Base-by-base conservation (phyloP, 768 basidiomycete species). In the Leccinum variicolor region DNA sequence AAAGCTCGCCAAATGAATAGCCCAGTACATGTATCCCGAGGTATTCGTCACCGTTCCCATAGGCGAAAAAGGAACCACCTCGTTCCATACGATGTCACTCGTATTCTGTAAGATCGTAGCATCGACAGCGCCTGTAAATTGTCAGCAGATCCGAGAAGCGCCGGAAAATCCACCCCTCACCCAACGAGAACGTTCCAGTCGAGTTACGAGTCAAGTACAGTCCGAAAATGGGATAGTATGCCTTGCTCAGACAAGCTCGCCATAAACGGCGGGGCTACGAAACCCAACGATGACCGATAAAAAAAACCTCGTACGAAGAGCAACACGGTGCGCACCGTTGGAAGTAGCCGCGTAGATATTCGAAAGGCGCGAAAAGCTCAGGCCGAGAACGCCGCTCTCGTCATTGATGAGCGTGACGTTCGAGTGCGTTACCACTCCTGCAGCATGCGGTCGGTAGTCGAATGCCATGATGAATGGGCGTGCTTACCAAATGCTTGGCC, bases 21-120 rank as follows among this genome's bases (percentile, higher is more conserved):
- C 81, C 90, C 90, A 92, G 60, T 86, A 84, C 47, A 92, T 73
- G 62, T 92, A 92, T 61, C 85, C 86, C 4, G 90, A 85, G 13
- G 76, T 68, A 59, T 83, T 86, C 61, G 74, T 81, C 61, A 82
- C 81, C 5, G 75, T 68, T 6, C 76, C 79, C 56, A 88, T 74
- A 4, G 90, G 90, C 19, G 84, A 76, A 66, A 92, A 92, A 14
- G 90, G 81, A 17, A 85, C 82, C 2, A 92, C 87, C 45, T 83
- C 79, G 60, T 86, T 87, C 90, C 90, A 92, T 50, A 77, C 78
- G 28, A 92, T 85, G 17, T 78, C 64, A 55, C 77, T 84, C 3
- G 76, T 67, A 66, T 90, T 81, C 26, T 70, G 75, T 15, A 92
- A 86, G 14, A 92, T 75, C 5, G 85, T 83, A 1, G 79, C 76